Base-by-base conservation (phyloP, 352 stramenopile genomes). In the Phytophthora cryptogea region DNA sequence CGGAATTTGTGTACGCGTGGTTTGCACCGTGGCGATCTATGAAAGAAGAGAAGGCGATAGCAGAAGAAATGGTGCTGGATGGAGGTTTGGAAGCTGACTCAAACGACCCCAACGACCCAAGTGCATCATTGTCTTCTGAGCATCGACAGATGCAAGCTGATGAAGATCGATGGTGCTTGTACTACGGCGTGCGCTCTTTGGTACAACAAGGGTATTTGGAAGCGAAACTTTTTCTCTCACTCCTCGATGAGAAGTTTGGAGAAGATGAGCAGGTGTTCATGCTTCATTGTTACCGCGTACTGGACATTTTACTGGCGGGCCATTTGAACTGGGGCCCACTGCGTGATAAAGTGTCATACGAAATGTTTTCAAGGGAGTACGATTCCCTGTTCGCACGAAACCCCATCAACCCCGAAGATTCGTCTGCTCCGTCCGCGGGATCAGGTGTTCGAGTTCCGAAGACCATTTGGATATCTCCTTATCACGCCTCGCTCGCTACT, bases 1-100 rank as follows among this genome's bases (percentile, higher is more conserved):
- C 93, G 2, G 90, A 98, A 67, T 98, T 96, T 63, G 88, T 97
- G 2, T 98, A 98, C 44, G 70, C 89, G 0, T 98, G 89, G 90
- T 98, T 98, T 57, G 76, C 88, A 13, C 92, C 88, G 0, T 90
- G 79, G 71, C 50, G 66, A 0, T 74, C 76, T 0, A 63, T 86
- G 10, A 71, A 91, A 44, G 82, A 88, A 2, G 78, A 86, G 33
- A 88, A 89, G 43, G 52, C 67, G 0, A 68, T 75, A 3, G 68
- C 78, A 13, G 76, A 80, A 14, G 68, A 70, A 5, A 44, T 41
- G n/a, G 11, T 16, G 13, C 32, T 26, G 2, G 59, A 68, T 0
- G 14, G 8, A n/a, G 30, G 26, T 0, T 13, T n/a, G 7, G 56
- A 59, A 5, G 13, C 30, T 5, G 57, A 70, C 40, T 31, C 61